Evolutionary conservation across 148 eudicot genomes (phyloP), one percentile per base, ranked within the genome.

Genomic region (Rhododendron molle): DNA sequence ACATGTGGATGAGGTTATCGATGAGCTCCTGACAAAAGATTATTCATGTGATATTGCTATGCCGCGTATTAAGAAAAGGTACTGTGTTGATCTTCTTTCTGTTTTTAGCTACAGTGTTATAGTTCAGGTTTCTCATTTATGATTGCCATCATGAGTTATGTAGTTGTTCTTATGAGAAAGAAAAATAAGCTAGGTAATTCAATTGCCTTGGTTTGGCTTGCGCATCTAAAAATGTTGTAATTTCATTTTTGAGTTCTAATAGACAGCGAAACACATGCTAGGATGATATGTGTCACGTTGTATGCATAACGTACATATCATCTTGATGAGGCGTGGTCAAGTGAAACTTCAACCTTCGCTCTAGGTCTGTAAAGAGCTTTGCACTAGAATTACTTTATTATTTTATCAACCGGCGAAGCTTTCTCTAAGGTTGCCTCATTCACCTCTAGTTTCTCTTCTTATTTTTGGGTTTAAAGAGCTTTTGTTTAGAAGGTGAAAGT

Each of bases 61-160:
- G 90, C 98, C 99, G 28, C 95, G 98, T 11, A 92, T 97, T 40
- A 97, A 95, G 89, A 97, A 93, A 91, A 93, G 99, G 99, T 93
- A 88, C 1, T 11, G 4, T 18, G 47, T 26, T 69, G 58, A 72
- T 16, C 56, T 23, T 28, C 49, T 46, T 13, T 85, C 76, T 28
- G 67, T 30, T 36, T 81, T 20, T 21, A 81, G 49, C 47, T 60
- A 20, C 40, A 58, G 2, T 81, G 49, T 60, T 43, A 5, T 30
- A 34, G 15, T 58, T 8, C n/a, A 16, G 15, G 44, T 83, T 26
- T 40, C n/a, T 83, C 20, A 12, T 38, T 36, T 13, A 23, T 36
- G 67, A 38, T 62, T 82, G 58, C n/a, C 6, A 2, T 34, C 83
- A 32, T 23, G 67, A 36, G 65, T 30, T 80, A n/a, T 34, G 28